A percentile compares a stretch with the other conserved stretches of the same genome.
phyloP scores from a whole-genome alignment of 2,329 filamentous ascomycete species.

The Fusarium brevicatenulatum region DNA sequence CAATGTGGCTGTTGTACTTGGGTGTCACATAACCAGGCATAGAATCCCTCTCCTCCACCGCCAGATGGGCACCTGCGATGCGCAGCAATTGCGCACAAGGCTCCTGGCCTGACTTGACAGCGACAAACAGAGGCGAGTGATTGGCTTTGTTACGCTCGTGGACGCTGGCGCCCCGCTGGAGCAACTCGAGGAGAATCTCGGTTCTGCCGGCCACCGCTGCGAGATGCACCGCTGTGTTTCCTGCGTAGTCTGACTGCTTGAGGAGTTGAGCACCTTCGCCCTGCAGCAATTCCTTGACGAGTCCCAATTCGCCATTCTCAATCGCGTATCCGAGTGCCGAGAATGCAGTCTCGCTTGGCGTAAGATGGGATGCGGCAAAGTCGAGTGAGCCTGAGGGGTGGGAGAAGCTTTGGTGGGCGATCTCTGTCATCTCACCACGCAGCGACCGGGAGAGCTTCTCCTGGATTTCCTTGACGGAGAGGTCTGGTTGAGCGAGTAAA shows the following conservation, averaged over 20 bases:
- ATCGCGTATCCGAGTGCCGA: constrained; percentile 84
- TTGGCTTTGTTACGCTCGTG: constrained; percentile 72
- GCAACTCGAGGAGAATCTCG: constrained; percentile 67
- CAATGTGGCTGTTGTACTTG: constrained; percentile 27
- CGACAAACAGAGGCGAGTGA: constrained; percentile 73
- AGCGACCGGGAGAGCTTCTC: constrained; percentile 78
- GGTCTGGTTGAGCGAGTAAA: constrained; percentile 74
- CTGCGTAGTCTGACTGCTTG: constrained; percentile 81
- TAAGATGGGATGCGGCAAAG: constrained; percentile 55
- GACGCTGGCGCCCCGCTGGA: constrained; percentile 72
- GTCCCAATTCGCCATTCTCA: constrained; percentile 72
- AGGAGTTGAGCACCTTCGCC: constrained; percentile 73
- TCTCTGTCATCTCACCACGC: constrained; percentile 86
- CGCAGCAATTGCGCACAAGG: constrained; percentile 65
- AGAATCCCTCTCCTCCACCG: constrained; percentile 51
- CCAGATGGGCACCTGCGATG: constrained; percentile 69
- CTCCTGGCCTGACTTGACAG: constrained; percentile 65
- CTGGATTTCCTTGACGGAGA: constrained; percentile 73
- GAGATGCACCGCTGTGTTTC: constrained; percentile 75
- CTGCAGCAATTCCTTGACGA: constrained; percentile 74
- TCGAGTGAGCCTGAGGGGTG: constrained; percentile 71
- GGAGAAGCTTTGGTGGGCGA: constrained; percentile 76
- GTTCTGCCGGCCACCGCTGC: constrained; percentile 65
- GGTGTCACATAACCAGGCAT: constrained; percentile 39
- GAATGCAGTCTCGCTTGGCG: constrained; percentile 70